Conservation (phyloP, 257 asterid genomes). For the Fraxinus anomala region DNA sequence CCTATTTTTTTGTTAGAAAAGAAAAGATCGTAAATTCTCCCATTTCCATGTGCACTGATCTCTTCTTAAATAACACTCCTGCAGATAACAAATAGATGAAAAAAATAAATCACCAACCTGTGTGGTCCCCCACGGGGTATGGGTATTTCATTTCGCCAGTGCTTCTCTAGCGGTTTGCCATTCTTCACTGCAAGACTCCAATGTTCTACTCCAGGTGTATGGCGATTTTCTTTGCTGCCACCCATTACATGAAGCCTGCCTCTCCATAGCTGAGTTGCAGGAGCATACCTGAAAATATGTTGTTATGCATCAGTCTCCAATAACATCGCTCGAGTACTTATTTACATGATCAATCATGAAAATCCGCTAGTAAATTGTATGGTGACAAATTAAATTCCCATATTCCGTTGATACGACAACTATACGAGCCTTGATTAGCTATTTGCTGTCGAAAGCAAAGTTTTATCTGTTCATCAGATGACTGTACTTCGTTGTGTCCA, state of each 20-base stretch:
- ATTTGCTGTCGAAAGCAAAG: background rate
- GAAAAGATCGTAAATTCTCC: background rate
- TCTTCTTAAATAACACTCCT: background rate
- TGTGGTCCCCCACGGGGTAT: constrained; percentile 85
- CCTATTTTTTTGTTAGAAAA: background rate
- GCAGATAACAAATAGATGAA: background rate
- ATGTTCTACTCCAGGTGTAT: constrained; percentile 67
- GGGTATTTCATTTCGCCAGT: constrained; percentile 60
- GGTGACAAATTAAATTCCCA: background rate
- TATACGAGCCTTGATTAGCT: background rate
- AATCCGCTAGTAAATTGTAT: background rate
- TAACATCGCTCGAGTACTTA: background rate
- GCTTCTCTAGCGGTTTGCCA: constrained; percentile 64
- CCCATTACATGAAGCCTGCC: constrained; percentile 83
- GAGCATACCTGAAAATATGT: constrained; percentile 65
- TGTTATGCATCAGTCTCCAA: background rate
- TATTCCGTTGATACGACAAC: background rate
- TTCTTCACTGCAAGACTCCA: constrained; percentile 74
- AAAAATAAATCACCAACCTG: constrained; percentile 38
- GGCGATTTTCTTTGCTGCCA: constrained; percentile 82
- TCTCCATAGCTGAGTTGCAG: constrained; percentile 80
- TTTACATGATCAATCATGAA: background rate
- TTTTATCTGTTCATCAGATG: background rate
- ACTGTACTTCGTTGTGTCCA: background rate
- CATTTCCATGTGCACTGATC: background rate